Conservation (phyloP, 345 rosid species). For the Eucalyptus paniculata region DNA sequence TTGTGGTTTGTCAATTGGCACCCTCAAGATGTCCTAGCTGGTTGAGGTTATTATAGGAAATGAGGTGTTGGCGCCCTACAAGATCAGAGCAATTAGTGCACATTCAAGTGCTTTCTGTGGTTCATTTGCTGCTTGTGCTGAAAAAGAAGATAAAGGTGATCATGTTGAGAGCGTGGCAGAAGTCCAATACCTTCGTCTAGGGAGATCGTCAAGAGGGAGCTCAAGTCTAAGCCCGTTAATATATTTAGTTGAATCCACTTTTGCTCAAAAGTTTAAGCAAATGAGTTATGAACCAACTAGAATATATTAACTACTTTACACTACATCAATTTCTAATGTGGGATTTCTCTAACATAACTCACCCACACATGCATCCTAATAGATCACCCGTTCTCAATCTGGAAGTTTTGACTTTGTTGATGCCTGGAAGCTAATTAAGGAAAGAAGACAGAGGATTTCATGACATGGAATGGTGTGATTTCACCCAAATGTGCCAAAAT, state of each 20-base stretch:
- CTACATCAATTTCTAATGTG: too few relatives aligned
- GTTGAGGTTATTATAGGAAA: not conserved
- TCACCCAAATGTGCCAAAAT: not conserved
- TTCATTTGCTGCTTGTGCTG: not conserved
- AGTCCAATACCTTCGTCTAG: accelerated
- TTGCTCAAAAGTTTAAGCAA: too few relatives aligned
- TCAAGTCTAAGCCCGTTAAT: too few relatives aligned
- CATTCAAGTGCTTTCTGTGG: not conserved
- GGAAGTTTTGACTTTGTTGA: not conserved
- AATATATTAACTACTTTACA: too few relatives aligned
- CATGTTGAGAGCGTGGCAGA: too few relatives aligned
- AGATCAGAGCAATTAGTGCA: not conserved
- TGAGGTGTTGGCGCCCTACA: not conserved
- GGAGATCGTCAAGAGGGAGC: too few relatives aligned
- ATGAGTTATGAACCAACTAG: too few relatives aligned
- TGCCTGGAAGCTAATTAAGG: not conserved
- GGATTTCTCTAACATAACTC: too few relatives aligned
- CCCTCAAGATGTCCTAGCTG: not conserved
- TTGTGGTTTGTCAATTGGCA: not conserved
- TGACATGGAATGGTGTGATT: not conserved
- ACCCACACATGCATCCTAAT: too few relatives aligned
- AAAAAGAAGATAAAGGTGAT: not conserved
- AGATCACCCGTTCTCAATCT: not conserved
- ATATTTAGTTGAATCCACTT: accelerated
- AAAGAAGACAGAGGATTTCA: not conserved